These are phyloP conservation scores for Hebeloma cylindrosporum DNA, from an alignment of 768 basidiomycete genomes.

Conservation along the genomic window DNA sequence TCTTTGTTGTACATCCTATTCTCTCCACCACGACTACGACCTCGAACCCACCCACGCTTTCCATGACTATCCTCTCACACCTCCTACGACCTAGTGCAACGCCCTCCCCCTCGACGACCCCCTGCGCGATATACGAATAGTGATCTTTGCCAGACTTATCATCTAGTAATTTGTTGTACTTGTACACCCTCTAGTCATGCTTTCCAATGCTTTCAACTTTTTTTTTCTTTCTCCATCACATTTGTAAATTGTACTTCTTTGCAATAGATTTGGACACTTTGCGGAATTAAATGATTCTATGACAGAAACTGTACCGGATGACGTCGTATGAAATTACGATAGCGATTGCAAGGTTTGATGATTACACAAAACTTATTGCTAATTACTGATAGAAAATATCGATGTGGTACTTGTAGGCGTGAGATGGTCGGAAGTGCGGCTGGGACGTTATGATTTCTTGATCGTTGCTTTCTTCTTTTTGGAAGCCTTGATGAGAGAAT, in stretches of 20 bases:
- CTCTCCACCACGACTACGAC: neutral
- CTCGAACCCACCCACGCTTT: neutral
- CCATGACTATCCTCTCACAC: neutral
- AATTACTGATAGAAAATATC: no score
- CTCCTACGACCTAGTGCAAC: slow-evolving; percentile 1
- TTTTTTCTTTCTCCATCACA: no score
- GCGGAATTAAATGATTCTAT: no score
- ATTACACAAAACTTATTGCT: no score
- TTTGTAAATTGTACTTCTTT: no score
- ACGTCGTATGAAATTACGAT: no score
- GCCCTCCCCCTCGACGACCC: slow-evolving; percentile 1
- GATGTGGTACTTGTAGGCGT: neutral
- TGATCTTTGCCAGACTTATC: neutral
- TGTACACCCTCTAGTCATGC: no score
- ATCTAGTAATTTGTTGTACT: no score
- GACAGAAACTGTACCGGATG: no score
- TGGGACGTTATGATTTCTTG: slow-evolving; percentile 14
- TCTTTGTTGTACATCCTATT: slow-evolving; percentile 9
- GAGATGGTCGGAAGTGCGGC: neutral
- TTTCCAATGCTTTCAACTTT: no score
- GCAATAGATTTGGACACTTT: no score
- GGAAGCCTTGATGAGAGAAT: slow-evolving; percentile 60
- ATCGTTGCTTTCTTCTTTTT: slow-evolving; percentile 41
- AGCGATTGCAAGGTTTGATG: no score
- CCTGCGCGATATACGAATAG: neutral